Evolutionary conservation across 1,284 basidiomycete species (phyloP).

Genomic region (Pseudozyma pruni): DNA sequence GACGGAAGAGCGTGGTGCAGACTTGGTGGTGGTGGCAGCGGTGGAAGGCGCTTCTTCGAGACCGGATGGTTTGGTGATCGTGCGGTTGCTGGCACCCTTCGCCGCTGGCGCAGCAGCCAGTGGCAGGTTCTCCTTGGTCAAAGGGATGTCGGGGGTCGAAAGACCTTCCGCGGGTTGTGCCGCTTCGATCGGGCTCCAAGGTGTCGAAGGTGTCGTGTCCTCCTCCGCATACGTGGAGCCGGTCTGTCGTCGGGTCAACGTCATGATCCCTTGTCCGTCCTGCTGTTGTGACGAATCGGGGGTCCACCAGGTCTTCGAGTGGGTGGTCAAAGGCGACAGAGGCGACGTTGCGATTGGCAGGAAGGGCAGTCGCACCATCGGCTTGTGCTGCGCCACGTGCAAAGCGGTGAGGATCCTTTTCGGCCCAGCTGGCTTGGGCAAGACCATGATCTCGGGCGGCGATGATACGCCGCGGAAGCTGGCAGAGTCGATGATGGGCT

Average conservation of each 20-base stretch:
- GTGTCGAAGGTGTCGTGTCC: conserved; percentile 28
- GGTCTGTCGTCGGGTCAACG: conserved; percentile 21
- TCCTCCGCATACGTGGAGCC: conserved; percentile 18
- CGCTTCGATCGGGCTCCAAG: conserved; percentile 32
- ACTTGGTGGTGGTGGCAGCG: conserved; percentile 18
- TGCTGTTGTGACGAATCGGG: conserved; percentile 11
- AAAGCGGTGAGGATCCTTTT: conserved; percentile 52
- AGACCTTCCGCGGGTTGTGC: background rate
- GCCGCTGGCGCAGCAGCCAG: conserved; percentile 5
- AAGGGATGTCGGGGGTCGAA: conserved; percentile 12
- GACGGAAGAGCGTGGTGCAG: conserved; percentile 8
- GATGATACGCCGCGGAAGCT: conserved; percentile 36
- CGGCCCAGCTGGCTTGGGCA: conserved; percentile 53
- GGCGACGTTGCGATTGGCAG: conserved; percentile 90
- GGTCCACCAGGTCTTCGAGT: conserved; percentile 46
- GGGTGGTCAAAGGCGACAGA: conserved; percentile 55
- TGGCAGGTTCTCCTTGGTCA: conserved; percentile 27
- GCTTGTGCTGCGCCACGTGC: conserved; percentile 49
- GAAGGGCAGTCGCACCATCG: conserved; percentile 88
- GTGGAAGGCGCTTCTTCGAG: background rate
- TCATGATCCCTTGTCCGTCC: conserved; percentile 31
- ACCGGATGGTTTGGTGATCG: conserved; percentile 8
- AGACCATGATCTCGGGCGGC: conserved; percentile 56
- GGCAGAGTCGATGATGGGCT: conserved; percentile 54
- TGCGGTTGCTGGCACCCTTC: conserved; percentile 12